Evolutionary conservation across 148 eudicot genomes (phyloP), one percentile per base, ranked within the genome.

Genomic region (Gaultheria prostrata): DNA sequence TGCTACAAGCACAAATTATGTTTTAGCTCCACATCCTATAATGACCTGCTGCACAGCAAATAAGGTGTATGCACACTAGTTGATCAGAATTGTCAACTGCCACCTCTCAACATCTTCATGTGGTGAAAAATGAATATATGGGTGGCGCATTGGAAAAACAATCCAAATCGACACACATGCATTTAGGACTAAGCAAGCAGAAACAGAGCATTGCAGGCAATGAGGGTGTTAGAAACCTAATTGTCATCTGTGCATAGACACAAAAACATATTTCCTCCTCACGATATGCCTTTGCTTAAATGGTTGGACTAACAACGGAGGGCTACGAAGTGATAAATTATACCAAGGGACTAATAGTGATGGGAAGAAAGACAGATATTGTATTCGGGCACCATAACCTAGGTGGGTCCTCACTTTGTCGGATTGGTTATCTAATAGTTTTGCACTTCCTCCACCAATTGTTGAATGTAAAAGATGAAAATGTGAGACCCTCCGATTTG

Each of bases 211-310:
- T 46, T 67, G 57, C 76, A 67, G 76, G 17, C 32, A 28, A 78
- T 51, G 24, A 53, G 45, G 15, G 24, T 53, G 46, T 53, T 30
- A 32, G 14, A 51, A 78, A 53, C 33, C 21, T 51, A 77, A 77
- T 46, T 48, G 67, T 26, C 73, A 80, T 46, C 82, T 28, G 75
- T 28, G 75, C 28, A 67, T 65, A 33, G 45, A 78, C 65, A 32
- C 61, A 24, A 6, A n/a, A 73, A 51, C 28, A 45, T 53, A 51
- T 77, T 50, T 77, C 35, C 63, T 18, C 32, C 67, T 18, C 65
- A 30, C 9, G 15, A 51, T 1, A 49, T 67, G 35, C 72, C 17
- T 12, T 4, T 4, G 18, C 13, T 11, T 67, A 30, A 67, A 67
- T 67, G 72, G 39, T 67, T 67, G 72, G 18, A 12, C 72, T 12